These are phyloP conservation scores for Coemansia reversa DNA, from an alignment of 192 early-diverging fungal genomes.

Conservation along the genomic window DNA sequence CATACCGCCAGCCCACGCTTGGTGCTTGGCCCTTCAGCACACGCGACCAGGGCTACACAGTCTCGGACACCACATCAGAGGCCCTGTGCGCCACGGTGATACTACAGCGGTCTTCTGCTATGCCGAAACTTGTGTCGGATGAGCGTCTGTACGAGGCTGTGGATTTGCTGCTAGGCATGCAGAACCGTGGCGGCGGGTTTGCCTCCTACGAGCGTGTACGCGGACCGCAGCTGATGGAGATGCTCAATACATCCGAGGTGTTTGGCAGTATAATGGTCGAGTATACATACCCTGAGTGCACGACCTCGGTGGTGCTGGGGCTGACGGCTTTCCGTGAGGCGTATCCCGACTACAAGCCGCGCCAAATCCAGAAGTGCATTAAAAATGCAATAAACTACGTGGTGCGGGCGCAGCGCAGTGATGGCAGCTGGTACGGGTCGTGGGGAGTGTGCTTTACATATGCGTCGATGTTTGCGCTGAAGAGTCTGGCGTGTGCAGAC, in stretches of 20 bases:
- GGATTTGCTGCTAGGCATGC: constrained; percentile 90
- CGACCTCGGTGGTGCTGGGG: constrained; percentile 87
- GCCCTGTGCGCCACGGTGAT: constrained; percentile 80
- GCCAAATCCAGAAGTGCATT: constrained; percentile 71
- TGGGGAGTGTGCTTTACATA: constrained; percentile 99
- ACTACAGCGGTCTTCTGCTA: constrained; percentile 65
- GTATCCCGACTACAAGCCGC: constrained; percentile 76
- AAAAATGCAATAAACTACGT: constrained; percentile 76
- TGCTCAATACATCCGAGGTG: constrained; percentile 93
- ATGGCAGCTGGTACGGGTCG: constrained; percentile 92
- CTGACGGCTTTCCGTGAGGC: constrained; percentile 72
- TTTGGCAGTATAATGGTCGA: constrained; percentile 98
- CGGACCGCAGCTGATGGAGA: constrained; percentile 77
- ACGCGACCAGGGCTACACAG: constrained; percentile 89
- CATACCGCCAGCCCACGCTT: constrained; percentile 79
- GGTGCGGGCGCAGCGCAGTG: constrained; percentile 63
- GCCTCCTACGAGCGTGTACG: constrained; percentile 88
- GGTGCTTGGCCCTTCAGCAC: constrained; percentile 99
- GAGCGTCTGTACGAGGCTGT: constrained; percentile 82
- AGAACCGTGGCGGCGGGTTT: constrained; percentile 90
- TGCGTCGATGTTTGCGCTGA: constrained; percentile 88
- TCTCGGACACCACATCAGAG: constrained; percentile 94
- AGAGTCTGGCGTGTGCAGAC: constrained; percentile 79
- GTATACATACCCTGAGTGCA: constrained; percentile 97
- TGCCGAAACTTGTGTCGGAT: constrained; percentile 61